Evolutionary conservation across 1,284 basidiomycete species (phyloP).

Genomic region (Moesziomyces aphidis): DNA sequence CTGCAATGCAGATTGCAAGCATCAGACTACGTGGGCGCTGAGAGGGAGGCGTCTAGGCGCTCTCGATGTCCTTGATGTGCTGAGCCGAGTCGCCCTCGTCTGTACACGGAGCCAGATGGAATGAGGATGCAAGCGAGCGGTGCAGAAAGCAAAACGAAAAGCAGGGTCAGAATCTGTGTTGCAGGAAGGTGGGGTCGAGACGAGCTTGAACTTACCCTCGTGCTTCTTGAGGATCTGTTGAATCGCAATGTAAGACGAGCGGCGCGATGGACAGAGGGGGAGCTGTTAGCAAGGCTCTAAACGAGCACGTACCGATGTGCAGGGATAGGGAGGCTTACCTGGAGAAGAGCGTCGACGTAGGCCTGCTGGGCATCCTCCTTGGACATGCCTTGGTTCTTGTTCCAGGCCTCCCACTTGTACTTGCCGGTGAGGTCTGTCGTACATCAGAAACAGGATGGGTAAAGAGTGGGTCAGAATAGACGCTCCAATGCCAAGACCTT

Average conservation of each 20-base stretch:
- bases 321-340: constrained; percentile 26
- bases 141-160: not conserved
- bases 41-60: constrained; percentile 28
- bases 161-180: not conserved
- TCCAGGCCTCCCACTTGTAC: constrained; percentile 67
- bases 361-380: constrained; percentile 60
- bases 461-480: not conserved
- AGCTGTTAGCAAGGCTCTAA: constrained; percentile 2
- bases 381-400: constrained; percentile 58
- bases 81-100: constrained; percentile 55
- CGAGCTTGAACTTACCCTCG: constrained; percentile 37
- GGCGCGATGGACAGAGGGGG: not conserved
- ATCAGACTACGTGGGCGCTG: not conserved
- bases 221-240: constrained; percentile 58
- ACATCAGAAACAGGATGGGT: not conserved
- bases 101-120: constrained; percentile 7
- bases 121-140: not conserved
- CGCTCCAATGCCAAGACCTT: not conserved
- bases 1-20: too few relatives aligned
- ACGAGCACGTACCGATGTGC: too few relatives aligned
- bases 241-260: too few relatives aligned
- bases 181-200: too few relatives aligned
- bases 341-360: constrained; percentile 59
- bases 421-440: constrained; percentile 60
- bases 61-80: constrained; percentile 56